Conservation (phyloP, 2,329 filamentous ascomycete species). For the Hypomyces rosellus region DNA sequence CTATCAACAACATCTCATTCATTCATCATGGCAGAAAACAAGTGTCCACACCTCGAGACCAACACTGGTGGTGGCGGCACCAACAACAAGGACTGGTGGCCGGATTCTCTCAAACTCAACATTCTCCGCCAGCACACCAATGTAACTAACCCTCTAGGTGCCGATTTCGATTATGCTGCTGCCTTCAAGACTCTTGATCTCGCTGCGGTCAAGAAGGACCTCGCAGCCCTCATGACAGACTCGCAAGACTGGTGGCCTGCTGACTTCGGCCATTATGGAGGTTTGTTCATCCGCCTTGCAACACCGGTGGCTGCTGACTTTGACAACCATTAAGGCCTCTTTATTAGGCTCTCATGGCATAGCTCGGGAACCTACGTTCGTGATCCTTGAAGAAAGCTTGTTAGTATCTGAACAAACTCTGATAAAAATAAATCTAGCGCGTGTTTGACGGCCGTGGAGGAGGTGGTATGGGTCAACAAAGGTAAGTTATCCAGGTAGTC, state of each 20-base stretch:
- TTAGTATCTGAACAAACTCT: conserved; percentile 21
- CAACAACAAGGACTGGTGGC: conserved; percentile 68
- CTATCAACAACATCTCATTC: background rate
- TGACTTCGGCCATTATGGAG: conserved; percentile 75
- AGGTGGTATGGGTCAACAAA: conserved; percentile 65
- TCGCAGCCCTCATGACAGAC: conserved; percentile 65
- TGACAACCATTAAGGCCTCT: too few species aligned
- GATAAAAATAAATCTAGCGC: conserved; percentile 44
- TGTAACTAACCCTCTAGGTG: conserved; percentile 55
- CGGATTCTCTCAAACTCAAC: conserved; percentile 58
- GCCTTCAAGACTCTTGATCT: conserved; percentile 61
- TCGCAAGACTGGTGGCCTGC: conserved; percentile 79
- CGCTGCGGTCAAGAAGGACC: conserved; percentile 63
- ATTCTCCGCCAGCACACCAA: conserved; percentile 66
- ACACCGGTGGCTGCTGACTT: too few species aligned
- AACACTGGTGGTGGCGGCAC: conserved; percentile 58
- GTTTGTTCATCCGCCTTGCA: conserved; percentile 72
- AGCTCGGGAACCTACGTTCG: conserved; percentile 52
- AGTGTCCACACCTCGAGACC: conserved; percentile 26
- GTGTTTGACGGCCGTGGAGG: conserved; percentile 69
- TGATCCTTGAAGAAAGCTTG: too few species aligned
- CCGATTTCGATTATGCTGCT: conserved; percentile 64
- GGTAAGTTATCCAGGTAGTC: conserved; percentile 21
- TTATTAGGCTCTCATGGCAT: too few species aligned
- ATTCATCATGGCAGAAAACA: conserved; percentile 19